Conservation (phyloP, 1,284 basidiomycete species). For the Ceratobasidium sp. region DNA sequence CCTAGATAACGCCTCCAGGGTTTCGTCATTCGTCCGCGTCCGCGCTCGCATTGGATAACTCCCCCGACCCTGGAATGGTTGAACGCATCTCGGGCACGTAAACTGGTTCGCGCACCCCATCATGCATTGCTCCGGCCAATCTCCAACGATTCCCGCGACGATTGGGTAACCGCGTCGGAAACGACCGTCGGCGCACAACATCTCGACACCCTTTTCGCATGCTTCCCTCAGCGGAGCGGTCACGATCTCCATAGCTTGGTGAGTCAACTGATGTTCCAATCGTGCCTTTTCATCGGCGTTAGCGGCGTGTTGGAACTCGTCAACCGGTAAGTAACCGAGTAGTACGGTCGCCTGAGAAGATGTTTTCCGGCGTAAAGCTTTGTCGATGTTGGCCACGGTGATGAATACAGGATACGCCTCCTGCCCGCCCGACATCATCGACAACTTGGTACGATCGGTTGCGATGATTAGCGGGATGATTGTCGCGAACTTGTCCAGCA, state of each 20-base stretch:
- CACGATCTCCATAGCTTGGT: slow-evolving; percentile 31
- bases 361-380: slow-evolving; percentile 31
- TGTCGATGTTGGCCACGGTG: slow-evolving; percentile 41
- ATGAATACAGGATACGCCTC: slow-evolving; percentile 48
- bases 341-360: slow-evolving; percentile 25
- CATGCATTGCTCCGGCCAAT: slow-evolving; percentile 51
- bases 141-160: slow-evolving; percentile 50
- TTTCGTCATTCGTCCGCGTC: background rate
- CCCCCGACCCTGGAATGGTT: slow-evolving; percentile 7
- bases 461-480: slow-evolving; percentile 45
- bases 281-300: background rate
- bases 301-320: background rate
- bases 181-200: slow-evolving; percentile 47
- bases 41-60: background rate
- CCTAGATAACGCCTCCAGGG: background rate
- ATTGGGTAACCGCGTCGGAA: slow-evolving; percentile 33
- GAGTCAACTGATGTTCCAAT: slow-evolving; percentile 48
- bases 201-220: slow-evolving; percentile 42
- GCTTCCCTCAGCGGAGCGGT: slow-evolving; percentile 46
- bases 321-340: slow-evolving; percentile 44
- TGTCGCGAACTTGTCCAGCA: slow-evolving; percentile 26
- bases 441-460: slow-evolving; percentile 47
- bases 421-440: slow-evolving; percentile 44
- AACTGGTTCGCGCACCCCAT: slow-evolving; percentile 44
- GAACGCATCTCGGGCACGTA: slow-evolving; percentile 33